Evolutionary conservation across 768 basidiomycete species (phyloP).

Genomic region (Pleurotus platypus): DNA sequence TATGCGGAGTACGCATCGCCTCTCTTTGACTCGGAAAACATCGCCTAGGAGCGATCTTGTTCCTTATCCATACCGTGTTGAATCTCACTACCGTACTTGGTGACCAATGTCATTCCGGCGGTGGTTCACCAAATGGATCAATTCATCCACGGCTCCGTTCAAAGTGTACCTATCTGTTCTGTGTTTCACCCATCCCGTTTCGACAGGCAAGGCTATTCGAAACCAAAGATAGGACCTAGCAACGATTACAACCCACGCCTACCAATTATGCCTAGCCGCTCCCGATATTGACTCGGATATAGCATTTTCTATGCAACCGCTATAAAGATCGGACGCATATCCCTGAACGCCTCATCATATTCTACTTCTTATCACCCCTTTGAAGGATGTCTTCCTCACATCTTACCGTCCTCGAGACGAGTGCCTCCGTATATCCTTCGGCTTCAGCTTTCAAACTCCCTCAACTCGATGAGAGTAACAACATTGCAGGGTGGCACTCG

Average conservation of each 20-base stretch:
- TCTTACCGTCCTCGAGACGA: conserved; percentile 59
- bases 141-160: conserved; percentile 15
- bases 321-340: conserved; percentile 16
- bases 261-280: conserved; percentile 17
- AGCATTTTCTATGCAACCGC: conserved; percentile 10
- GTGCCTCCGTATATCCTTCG: conserved; percentile 44
- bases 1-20: conserved; percentile 4
- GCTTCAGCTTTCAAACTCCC: conserved; percentile 62
- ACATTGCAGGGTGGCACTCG: conserved; percentile 50
- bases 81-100: conserved; percentile 6
- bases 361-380: neutral
- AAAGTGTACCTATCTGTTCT: conserved; percentile 14
- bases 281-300: conserved; percentile 19
- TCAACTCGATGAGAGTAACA: conserved; percentile 36
- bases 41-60: conserved; percentile 5
- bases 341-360: neutral
- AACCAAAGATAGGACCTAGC: conserved; percentile 21
- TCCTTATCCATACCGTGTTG: conserved; percentile 2
- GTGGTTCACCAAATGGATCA: conserved; percentile 2
- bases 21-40: conserved; percentile 1
- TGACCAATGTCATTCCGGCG: conserved; percentile 11
- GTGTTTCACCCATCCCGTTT: conserved; percentile 23
- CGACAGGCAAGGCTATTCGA: conserved; percentile 31
- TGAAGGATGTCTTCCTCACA: conserved; percentile 45
- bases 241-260: conserved; percentile 14